Evolutionary conservation across 768 basidiomycete species (phyloP), one percentile per base, ranked within the genome.

Genomic region (Boletus bicolor): DNA sequence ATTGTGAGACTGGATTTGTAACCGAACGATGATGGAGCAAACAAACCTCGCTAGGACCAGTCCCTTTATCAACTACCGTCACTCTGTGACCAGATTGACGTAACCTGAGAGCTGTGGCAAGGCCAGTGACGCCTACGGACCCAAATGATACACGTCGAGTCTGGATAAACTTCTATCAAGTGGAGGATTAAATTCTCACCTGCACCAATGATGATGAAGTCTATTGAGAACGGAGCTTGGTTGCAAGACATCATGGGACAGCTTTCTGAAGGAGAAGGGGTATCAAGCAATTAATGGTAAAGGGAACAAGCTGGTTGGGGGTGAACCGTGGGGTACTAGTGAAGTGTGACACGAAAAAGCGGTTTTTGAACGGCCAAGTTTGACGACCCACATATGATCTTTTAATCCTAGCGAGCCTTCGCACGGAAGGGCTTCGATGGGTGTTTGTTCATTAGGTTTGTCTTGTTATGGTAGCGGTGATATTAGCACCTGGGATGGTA

Each of bases 61-160:
- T 69, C 12, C 72, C 74, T 57, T 77, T 74, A 57, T 87, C 86
- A 26, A 87, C 56, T 2, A 88, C 76, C 1, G 76, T 73, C 35
- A 87, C 84, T 30, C 73, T 70, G 68, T 88, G 86, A 5, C 86
- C 86, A 12, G 80, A 78, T 55, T 76, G 78, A 41, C 75, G 73
- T 41, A 88, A 71, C n/a, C 80, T 71, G 63, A 78, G 81, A 9
- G 85, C 85, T 8, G 78, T 72, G 5, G 85, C 79, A 21, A 87
- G 77, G 24, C 86, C 86, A 43, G 80, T 72, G 35, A 85, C 70
- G 35, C 81, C 69, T 72, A 36, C 5, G 26, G 32, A 49, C 35
- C 11, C 37, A 43, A 37, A 36, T 17, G 39, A 36, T 32, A 24
- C 4, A 19, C 17, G 5, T 38, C 46, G 44, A 53, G 9, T 24